A percentile compares a stretch with the other conserved stretches of the same genome.
Evolutionary conservation across 2,329 filamentous ascomycete species (phyloP).

Genomic region (Calycina marina): DNA sequence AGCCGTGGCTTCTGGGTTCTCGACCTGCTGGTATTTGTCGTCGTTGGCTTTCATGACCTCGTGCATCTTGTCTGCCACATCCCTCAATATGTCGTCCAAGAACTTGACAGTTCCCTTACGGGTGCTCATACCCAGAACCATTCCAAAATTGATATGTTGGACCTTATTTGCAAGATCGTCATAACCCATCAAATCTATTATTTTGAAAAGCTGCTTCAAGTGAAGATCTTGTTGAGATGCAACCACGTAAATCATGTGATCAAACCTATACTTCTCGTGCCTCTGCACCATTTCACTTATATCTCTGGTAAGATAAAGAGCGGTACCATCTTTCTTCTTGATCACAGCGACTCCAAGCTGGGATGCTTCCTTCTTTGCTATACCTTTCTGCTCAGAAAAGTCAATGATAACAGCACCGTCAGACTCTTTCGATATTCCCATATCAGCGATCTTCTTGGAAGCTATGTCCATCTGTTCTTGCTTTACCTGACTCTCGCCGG

Average conservation of each 20-base stretch:
- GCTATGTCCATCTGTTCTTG: conserved; percentile 51
- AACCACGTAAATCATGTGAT: conserved; percentile 71
- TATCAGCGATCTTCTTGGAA: conserved; percentile 46
- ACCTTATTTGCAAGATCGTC: conserved; percentile 52
- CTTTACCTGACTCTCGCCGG: conserved; percentile 60
- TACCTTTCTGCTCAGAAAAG: conserved; percentile 53
- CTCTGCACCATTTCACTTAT: conserved; percentile 60
- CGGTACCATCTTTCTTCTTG: conserved; percentile 60
- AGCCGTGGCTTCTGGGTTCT: conserved; percentile 65
- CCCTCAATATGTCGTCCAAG: conserved; percentile 53
- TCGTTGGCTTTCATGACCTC: conserved; percentile 89
- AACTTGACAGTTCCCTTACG: conserved; percentile 64
- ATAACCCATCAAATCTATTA: conserved; percentile 56
- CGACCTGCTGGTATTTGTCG: conserved; percentile 80
- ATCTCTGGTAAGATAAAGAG: conserved; percentile 65
- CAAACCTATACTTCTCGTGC: conserved; percentile 48
- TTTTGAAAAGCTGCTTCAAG: conserved; percentile 62
- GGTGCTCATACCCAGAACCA: conserved; percentile 58
- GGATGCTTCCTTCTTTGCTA: conserved; percentile 52
- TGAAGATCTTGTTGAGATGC: conserved; percentile 60
- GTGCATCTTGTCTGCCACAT: conserved; percentile 91
- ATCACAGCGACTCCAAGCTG: conserved; percentile 57
- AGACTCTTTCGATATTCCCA: conserved; percentile 51
- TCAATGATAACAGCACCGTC: conserved; percentile 61
- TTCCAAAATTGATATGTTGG: conserved; percentile 63